Base-by-base conservation (phyloP, 441 rosid genomes). In the Mallotus repandus region DNA sequence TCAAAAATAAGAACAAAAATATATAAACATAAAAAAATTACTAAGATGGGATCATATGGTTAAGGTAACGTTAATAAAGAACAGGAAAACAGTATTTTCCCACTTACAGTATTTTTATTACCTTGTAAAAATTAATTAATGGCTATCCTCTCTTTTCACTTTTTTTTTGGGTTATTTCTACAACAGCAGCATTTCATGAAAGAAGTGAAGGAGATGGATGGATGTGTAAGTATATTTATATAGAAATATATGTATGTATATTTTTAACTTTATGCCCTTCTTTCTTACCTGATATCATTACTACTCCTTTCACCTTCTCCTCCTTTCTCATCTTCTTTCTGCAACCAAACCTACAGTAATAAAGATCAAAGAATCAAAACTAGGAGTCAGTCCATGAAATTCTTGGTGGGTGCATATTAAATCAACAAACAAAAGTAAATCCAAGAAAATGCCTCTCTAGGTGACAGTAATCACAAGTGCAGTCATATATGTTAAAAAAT, bases 251-350 rank as follows among this genome's bases (percentile, higher is more conserved):
- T 50, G 50, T 10, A 75, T 63, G 58, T 72, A 72, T 59, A 7
- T 65, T 74, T 25, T 29, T 68, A 75, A 74, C 77, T 77, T 77
- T 71, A 57, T 52, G 60, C 45, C 32, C 53, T 56, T 55, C 70
- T 74, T 83, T 54, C 58, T 54, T 79, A 89, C 93, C 90, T 78
- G 88, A 79, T 74, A 80, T 85, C 84, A 76, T 84, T 78, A 71
- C 76, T 74, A 59, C 73, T 74, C 62, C 73, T 74, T 82, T 78
- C 79, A 66, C 74, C 81, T 32, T 67, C 74, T 63, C 54, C 78
- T 61, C 19, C 70, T 57, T 58, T 25, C 71, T 53, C 80, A 53
- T 63, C 73, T 59, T 72, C 73, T 59, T 72, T 56, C 68, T 68
- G 46, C 66, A 63, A 60, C 68, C 76, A 50, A 76, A 61, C 76